Base-by-base conservation (phyloP, 164 flowering plant species). In the Tinospora cordifolia region DNA sequence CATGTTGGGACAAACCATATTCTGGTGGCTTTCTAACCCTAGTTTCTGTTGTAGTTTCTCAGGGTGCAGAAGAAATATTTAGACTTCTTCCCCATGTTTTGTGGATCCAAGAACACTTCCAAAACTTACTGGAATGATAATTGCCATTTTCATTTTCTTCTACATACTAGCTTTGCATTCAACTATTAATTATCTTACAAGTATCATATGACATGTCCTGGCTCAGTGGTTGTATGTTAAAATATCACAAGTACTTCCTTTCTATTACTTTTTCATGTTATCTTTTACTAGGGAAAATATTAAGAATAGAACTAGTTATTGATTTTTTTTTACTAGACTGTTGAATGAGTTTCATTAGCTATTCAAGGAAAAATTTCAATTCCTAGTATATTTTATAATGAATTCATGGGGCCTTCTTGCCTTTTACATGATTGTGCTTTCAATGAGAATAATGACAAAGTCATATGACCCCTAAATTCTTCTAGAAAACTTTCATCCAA, bases 21-120 rank as follows among this genome's bases (percentile, higher is more conserved):
- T 9, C 9, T 30, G 6, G 34, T 60, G 57, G 36, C 27, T 44
- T 62, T 13, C 4, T 11, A 8, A 6, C 58, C n/a, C 57, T 65
- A 71, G 40, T 65, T 78, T 74, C 63, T 70, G 11, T 38, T 81
- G 76, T 76, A 94, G 99, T 90, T 78, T 92, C 98, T 75, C 85
- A 69, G 69, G 99, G 98, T 21, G 98, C 98, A 40, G 92, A 88
- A 71, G 99, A 95, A 78, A 90, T 95, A 30, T 91, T 95, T 75
- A 95, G 88, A 84, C 97, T 95, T 68, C 93, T 95, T 76, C 99
- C 99, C 79, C 98, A 95, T 79, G 79, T 73, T 90, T 87, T 79
- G 93, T 95, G 79, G 92, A 90, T 62, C 85, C 96, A 69, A 78
- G 84, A 78, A 82, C 39, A 75, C 97, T 95, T 72, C 90, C 94